Percentiles rank a stretch among this genome's conserved stretches.
These are phyloP conservation scores for Pythium plurisporium DNA, from an alignment of 352 stramenopile genomes.

Conservation along the genomic window DNA sequence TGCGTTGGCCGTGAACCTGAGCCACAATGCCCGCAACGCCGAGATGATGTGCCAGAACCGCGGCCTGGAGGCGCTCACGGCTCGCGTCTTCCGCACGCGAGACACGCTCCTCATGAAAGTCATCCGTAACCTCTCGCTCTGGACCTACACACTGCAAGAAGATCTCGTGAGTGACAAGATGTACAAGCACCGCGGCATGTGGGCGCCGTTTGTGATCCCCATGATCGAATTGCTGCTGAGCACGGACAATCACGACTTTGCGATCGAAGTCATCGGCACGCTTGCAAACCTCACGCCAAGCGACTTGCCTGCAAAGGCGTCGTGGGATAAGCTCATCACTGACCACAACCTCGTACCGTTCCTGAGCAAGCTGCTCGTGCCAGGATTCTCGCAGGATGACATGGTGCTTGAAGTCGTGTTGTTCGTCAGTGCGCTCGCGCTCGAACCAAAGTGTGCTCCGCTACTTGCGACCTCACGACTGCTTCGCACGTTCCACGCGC, in stretches of 20 bases:
- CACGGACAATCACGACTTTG: conserved; percentile 90
- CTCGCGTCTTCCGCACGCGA: conserved; percentile 82
- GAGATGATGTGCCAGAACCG: conserved; percentile 90
- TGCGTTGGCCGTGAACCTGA: conserved; percentile 93
- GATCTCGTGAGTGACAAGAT: conserved; percentile 77
- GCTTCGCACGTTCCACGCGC: conserved; percentile 65
- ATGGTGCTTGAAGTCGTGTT: conserved; percentile 90
- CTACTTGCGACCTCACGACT: conserved; percentile 70
- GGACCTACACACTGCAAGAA: conserved; percentile 90
- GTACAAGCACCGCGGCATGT: conserved; percentile 92
- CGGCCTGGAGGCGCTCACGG: conserved; percentile 86
- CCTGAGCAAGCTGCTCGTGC: conserved; percentile 89
- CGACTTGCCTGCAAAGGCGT: conserved; percentile 85
- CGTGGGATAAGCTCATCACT: conserved; percentile 87
- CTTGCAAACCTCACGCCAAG: conserved; percentile 90
- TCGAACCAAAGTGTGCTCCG: conserved; percentile 81
- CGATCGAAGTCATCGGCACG: conserved; percentile 92
- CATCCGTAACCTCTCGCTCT: conserved; percentile 88
- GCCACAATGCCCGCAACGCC: conserved; percentile 84
- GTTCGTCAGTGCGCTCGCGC: conserved; percentile 69
- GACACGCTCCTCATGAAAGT: conserved; percentile 94
- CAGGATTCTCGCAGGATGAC: conserved; percentile 90
- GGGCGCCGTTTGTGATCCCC: conserved; percentile 86
- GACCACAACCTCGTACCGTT: conserved; percentile 88
- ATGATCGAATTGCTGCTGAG: conserved; percentile 84